phyloP scores from a whole-genome alignment of 2,329 filamentous ascomycete species.

The Claviceps humidiphila region DNA sequence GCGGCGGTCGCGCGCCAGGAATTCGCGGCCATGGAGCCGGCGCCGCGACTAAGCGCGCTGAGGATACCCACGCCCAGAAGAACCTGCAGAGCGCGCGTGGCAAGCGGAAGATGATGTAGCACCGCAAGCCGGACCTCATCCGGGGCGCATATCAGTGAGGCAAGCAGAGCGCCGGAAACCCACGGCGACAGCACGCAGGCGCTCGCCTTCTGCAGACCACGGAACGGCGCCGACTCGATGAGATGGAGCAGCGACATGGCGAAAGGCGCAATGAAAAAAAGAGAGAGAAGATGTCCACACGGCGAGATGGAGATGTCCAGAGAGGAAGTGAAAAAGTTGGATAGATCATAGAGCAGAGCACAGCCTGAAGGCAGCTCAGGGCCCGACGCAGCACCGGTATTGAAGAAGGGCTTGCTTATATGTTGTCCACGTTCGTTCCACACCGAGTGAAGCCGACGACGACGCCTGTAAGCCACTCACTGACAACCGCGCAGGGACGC shows the following conservation, averaged over 20 bases:
- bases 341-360: background rate
- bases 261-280: background rate
- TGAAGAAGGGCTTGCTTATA: no score
- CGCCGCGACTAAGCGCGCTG: slow-evolving; percentile 11
- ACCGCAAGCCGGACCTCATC: slow-evolving; percentile 2
- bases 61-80: slow-evolving; percentile 14
- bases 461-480: no score
- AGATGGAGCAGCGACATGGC: slow-evolving; percentile 6
- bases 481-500: no score
- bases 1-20: slow-evolving; percentile 14
- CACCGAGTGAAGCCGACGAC: no score
- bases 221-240: slow-evolving; percentile 8
- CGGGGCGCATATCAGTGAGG: slow-evolving; percentile 6
- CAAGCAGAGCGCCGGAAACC: slow-evolving; percentile 9
- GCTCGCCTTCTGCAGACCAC: slow-evolving; percentile 3
- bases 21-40: slow-evolving; percentile 18
- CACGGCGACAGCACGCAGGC: slow-evolving; percentile 6
- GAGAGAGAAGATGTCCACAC: background rate
- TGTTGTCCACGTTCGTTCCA: no score
- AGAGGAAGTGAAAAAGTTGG: background rate
- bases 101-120: slow-evolving; percentile 2
- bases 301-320: background rate
- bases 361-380: no score
- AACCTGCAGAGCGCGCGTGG: slow-evolving; percentile 5
- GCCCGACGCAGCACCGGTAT: no score